Evolutionary conservation across 108 stramenopile genomes (phyloP), one percentile per base, ranked within the genome.

Genomic region (Bacterosira constricta): DNA sequence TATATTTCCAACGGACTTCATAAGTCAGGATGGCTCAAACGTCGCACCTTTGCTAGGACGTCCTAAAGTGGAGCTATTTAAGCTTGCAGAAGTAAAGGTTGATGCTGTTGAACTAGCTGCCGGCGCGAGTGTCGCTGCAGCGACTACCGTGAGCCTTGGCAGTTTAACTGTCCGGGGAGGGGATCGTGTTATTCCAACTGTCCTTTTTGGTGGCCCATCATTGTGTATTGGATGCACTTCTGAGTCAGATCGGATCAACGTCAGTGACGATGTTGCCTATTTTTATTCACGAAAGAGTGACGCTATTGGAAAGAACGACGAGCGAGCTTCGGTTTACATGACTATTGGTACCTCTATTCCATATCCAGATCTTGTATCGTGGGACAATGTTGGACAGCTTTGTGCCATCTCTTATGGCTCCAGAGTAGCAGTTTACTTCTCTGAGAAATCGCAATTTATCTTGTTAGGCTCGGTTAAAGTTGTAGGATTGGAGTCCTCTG

Each of bases 201-300:
- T 65, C 41, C 44, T 94, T 10, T 91, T 91, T 83, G 90, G 93
- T 38, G 93, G 93, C 17, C 93, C 93, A 26, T 83, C 89, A 11
- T 63, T 94, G 11, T 94, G 93, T 56, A 79, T 94, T 49, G 87
- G 81, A 1, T 72, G 80, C 31, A 5, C 63, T 2, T 42, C 55
- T 27, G 31, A 68, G 18, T 77, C 80, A 46, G 76, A 83, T 51
- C 41, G 64, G 13, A 63, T 83, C 35, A 37, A 41, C 31, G 49
- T 61, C 30, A 81, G 86, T 12, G 86, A 83, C 46, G 84, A 88
- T 21, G 17, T 76, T 18, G 85, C 92, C 13, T 85, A 90, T 55
- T 93, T 93, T 77, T 93, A 93, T 44, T 79, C 88, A 1, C 75
- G 70, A 42, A 88, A 83, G 53, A 63, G 36, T 51, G 71, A 55